Evolutionary conservation across 2,329 filamentous ascomycete species (phyloP), one percentile per base, ranked within the genome.

Genomic region (Sclerotinia nivalis): DNA sequence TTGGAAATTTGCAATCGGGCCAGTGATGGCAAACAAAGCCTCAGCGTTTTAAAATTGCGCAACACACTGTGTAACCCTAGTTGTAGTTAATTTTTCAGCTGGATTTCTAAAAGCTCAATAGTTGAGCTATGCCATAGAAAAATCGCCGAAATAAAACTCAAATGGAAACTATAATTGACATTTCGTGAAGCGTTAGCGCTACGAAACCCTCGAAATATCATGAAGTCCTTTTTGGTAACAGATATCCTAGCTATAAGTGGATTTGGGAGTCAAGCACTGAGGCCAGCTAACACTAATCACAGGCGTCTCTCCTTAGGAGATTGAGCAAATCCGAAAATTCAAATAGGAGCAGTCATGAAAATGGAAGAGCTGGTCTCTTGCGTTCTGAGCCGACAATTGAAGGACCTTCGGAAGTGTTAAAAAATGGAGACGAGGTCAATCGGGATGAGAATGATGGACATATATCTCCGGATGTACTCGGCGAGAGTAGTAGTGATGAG

Each of bases 221-320:
- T 64, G 47, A 64, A 13, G 45, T 40, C 45, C 18, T n/a, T 40
- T 52, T 37, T 20, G 45, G 60, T 64, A 64, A 64, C 2, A 34
- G 4, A 37, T 5, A 20, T 64, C 31, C n/a, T 10, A 18, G 31
- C 20, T 1, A 20, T 22, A 2, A 25, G 4, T 3, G 3, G 20
- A 4, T 47, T 10, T 34, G 10, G 43, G 59, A n/a, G 22, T 49
- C 3, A 10, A 43, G 12, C n/a, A 22, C 12, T 37, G 12, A 34
- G 4, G 13, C 4, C 2, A 22, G 22, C 47, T 50, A 31, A 64
- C 60, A 20, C 8, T 49, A 8, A 9, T 25, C 31, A 4, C 31
- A 64, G 47, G 31, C 31, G n/a, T 50, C 13, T 40, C 5, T 64
- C 60, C 37, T 12, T 50, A 10, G 43, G 2, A 34, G 28, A 9